Evolutionary conservation across 805 yeast species (phyloP).

Genomic region (Kurtzmaniella cleridarum): DNA sequence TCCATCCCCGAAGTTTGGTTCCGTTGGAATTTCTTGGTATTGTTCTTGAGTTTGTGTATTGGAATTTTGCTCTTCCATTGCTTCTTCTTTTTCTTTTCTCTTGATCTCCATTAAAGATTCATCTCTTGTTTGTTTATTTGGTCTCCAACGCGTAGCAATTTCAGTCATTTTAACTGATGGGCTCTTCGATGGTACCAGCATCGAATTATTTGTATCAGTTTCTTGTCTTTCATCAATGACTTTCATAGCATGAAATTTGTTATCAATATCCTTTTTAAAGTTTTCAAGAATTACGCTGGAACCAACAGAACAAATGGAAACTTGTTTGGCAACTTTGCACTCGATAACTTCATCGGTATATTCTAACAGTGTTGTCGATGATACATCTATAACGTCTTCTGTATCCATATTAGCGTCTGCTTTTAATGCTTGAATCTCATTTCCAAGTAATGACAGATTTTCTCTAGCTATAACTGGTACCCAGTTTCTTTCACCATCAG

Average conservation of each 20-base stretch:
- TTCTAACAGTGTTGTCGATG: slow-evolving; percentile 3
- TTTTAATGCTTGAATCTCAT: slow-evolving; percentile 17
- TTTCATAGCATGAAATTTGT: slow-evolving; percentile 5
- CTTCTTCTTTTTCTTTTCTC: slow-evolving; percentile 25
- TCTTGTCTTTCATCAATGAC: background rate
- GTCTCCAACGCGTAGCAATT: slow-evolving; percentile 4
- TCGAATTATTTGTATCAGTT: background rate
- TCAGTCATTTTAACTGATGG: background rate
- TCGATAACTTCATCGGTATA: slow-evolving; percentile 2
- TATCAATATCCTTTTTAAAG: slow-evolving; percentile 24
- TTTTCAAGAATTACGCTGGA: slow-evolving; percentile 22
- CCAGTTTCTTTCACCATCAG: slow-evolving; percentile 23
- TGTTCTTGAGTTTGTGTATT: slow-evolving; percentile 1
- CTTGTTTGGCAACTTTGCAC: slow-evolving; percentile 7
- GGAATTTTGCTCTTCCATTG: background rate
- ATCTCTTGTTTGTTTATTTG: slow-evolving; percentile 1
- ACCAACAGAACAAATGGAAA: slow-evolving; percentile 19
- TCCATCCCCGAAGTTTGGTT: no score
- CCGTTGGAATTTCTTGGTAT: slow-evolving; percentile 1
- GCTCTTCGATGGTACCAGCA: slow-evolving; percentile 6
- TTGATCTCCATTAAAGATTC: slow-evolving; percentile 4
- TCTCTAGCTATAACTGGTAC: slow-evolving; percentile 16
- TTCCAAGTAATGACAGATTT: slow-evolving; percentile 16
- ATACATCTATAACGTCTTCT: slow-evolving; percentile 5
- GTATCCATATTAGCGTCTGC: slow-evolving; percentile 13